Percentiles rank a stretch among this genome's conserved stretches.
Conservation (phyloP, 345 rosid species). For the Combretum micranthum region DNA sequence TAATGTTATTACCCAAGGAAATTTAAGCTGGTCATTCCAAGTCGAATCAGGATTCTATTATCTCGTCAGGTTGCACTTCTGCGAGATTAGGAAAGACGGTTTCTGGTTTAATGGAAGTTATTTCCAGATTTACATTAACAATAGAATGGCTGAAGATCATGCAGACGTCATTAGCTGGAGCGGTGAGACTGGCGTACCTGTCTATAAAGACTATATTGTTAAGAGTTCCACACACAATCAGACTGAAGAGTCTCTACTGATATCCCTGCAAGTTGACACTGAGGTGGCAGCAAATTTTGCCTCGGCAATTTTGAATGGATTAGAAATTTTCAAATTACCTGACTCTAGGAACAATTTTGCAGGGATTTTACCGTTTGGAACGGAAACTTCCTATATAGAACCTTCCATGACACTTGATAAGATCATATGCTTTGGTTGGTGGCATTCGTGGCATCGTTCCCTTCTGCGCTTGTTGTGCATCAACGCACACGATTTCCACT, state of each 20-base stretch:
- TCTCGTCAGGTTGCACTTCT: constrained; percentile 20
- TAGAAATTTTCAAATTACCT: constrained; percentile 28
- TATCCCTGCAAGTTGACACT: constrained; percentile 13
- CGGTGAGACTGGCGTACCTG: constrained; percentile 15
- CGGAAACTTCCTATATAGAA: neutral
- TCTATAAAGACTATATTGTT: constrained; percentile 16
- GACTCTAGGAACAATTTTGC: constrained; percentile 16
- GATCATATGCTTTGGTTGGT: neutral
- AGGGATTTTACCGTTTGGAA: constrained; percentile 16
- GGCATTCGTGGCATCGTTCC: too few species aligned
- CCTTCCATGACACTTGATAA: neutral
- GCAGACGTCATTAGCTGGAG: constrained; percentile 6
- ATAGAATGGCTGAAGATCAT: constrained; percentile 10
- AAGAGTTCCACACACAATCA: neutral
- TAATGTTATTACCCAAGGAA: neutral
- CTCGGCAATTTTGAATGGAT: constrained; percentile 27
- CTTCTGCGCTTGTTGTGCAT: neutral
- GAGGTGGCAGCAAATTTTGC: neutral
- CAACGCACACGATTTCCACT: neutral
- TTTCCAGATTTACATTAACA: constrained; percentile 17
- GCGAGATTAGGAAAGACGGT: neutral
- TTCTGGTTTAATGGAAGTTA: neutral
- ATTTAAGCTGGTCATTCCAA: constrained; percentile 21
- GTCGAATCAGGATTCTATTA: constrained; percentile 26
- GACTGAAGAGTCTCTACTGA: constrained; percentile 5